Base-by-base conservation (phyloP, 345 rosid genomes). In the Eucalyptus marginata region DNA sequence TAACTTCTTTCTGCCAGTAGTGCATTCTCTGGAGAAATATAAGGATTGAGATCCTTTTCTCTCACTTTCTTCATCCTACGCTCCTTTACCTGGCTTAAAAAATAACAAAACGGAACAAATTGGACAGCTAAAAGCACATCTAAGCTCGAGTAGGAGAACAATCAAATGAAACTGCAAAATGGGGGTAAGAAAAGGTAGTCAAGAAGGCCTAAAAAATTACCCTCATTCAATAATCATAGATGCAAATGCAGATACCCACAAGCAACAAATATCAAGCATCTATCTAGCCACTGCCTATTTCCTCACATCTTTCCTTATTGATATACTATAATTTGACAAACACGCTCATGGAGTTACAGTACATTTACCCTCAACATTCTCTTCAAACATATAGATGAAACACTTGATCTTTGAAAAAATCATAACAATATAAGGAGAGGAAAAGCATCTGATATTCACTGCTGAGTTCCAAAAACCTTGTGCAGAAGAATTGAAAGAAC, bases 1-100 rank as follows among this genome's bases (percentile, higher is more conserved):
- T 91, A 94, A 92, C 95, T 94, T 86, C 90, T 91, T 90, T 94
- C 96, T 88, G 94, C 92, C 91, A 94, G 90, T 87, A 95, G 93
- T 50, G 89, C 90, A 91, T 93, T 95, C 91, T 95, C 96, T 62
- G 96, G 93, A 91, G 50, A 89, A 76, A 94, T 90, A 79, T 86
- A 87, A 44, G 93, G 92, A 87, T 51, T 88, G 46, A 88, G 88
- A 46, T 93, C 90, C 91, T 91, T 88, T 86, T 93, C 96, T 87
- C 90, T 93, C 66, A 92, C 91, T 90, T 93, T 93, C 92, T 95
- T 95, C 89, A 89, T 88, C 88, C 92, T 93, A 20, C 49, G 90
- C 86, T 93, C 95, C 90, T 92, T 95, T 84, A 95, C 93, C 95
- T 95, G 84, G 89, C 58, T 86, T 85, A 83, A 88, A 46, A 88